Evolutionary conservation across 495 filamentous ascomycete genomes (phyloP), one percentile per base, ranked within the genome.

Genomic region (Chaetomium cochliodes): DNA sequence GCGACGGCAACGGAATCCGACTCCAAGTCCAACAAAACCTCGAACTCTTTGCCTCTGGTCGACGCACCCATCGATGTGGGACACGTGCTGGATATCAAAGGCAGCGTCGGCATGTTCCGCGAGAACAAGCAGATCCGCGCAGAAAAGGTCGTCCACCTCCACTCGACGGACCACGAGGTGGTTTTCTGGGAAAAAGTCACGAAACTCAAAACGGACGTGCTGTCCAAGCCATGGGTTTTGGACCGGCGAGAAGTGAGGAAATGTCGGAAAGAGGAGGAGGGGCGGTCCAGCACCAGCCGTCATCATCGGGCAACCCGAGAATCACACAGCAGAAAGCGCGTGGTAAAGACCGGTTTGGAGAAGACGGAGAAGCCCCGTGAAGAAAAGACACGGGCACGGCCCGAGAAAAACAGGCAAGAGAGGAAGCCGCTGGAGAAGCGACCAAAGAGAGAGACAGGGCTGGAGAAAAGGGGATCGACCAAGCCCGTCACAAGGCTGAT

Each of bases 21-120:
- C 20, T 7, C 58, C 30, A 63, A 54, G 25, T 46, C n/a, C 58
- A 65, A 41, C 52, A 20, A 23, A 20, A 37, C 33, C 7, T 42
- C 23, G 22, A 39, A 64, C 3, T 13, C 15, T 2, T 3, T 60
- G 0, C 60, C 67, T 3, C n/a, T 56, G 1, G 33, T 69, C 11
- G 69, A 72, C 37, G 62, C 52, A 0, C 71, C 76, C 42, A 78
- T 96, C 3, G 82, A 86, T 42, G 80, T 93, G 0, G 90, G 91
- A 6, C 81, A 81, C 7, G 79, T 91, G 2, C 78, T 96, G 15
- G 92, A 93, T 66, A 79, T 90, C 28, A 97, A 96, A 70, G 92
- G 93, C 15, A 87, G 81, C 2, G 72, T 96, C 0, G 80, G 76
- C 11, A 72, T 73, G 13, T 97, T 89, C 69, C 81, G 92, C 47